phyloP scores from a whole-genome alignment of 768 basidiomycete species.

The Boletus reticuloceps region DNA sequence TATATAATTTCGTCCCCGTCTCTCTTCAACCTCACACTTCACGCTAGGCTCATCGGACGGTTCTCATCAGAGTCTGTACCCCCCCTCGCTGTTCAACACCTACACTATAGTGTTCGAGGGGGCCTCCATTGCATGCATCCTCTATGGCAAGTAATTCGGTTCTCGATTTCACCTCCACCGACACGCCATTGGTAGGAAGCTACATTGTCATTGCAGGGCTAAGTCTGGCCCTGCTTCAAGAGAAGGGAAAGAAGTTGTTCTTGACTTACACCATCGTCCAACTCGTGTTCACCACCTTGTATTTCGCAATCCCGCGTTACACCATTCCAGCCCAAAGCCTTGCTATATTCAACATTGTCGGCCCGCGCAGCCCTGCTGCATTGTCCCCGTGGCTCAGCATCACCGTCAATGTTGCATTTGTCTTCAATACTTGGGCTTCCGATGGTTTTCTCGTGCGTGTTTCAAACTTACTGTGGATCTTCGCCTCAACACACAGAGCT shows the following conservation, averaged over 20 bases:
- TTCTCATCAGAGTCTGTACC: background rate
- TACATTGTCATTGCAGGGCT: constrained; percentile 12
- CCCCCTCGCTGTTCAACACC: constrained; percentile 9
- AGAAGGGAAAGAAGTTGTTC: constrained; percentile 17
- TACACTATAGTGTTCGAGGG: constrained; percentile 26
- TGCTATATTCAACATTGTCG: constrained; percentile 3
- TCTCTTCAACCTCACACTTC: background rate
- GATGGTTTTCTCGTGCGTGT: constrained; percentile 23
- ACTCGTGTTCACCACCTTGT: constrained; percentile 17
- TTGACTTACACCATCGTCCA: constrained; percentile 9
- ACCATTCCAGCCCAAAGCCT: constrained; percentile 13
- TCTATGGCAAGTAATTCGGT: constrained; percentile 10
- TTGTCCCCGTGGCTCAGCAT: constrained; percentile 18
- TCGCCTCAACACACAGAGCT: background rate
- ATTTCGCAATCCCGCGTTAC: constrained; percentile 18
- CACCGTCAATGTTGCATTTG: constrained; percentile 6
- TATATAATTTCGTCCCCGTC: constrained; percentile 1
- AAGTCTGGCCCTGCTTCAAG: constrained; percentile 15
- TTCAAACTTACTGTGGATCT: background rate
- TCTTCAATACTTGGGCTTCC: constrained; percentile 20
- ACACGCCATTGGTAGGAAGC: constrained; percentile 2
- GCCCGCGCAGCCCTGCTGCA: constrained; percentile 1
- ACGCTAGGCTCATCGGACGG: background rate
- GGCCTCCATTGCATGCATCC: constrained; percentile 15
- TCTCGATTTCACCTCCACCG: background rate